These are phyloP conservation scores for barley (Hordeum vulgare) DNA, from an alignment of 176 grass and related monocot species.

Conservation along the genomic window DNA sequence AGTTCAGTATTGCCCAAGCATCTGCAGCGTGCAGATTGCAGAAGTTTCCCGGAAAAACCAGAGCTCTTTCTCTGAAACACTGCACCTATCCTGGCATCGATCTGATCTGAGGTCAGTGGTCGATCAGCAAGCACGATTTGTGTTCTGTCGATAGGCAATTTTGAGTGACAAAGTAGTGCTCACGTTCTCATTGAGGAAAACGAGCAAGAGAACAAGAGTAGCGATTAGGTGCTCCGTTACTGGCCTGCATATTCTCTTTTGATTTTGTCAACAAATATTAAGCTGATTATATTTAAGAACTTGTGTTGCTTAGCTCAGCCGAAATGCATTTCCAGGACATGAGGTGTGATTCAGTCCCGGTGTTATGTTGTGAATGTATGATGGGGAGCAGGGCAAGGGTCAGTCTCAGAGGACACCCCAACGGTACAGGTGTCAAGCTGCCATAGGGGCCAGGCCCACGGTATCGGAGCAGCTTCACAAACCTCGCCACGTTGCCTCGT, in stretches of 20 bases:
- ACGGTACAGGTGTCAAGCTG: neutral
- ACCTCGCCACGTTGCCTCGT: neutral
- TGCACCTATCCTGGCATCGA: neutral
- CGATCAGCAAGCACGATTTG: neutral
- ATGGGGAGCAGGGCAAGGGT: conserved; percentile 3
- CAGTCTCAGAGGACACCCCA: neutral
- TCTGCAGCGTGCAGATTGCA: neutral
- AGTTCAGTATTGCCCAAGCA: neutral
- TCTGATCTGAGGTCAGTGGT: neutral
- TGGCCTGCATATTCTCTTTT: neutral
- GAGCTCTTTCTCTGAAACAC: neutral
- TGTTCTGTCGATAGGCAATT: neutral
- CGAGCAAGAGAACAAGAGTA: neutral
- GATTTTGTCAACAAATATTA: neutral
- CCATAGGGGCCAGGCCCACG: neutral
- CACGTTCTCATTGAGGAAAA: neutral
- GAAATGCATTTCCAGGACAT: neutral
- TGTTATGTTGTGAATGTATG: neutral
- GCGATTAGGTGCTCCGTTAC: neutral
- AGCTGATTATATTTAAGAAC: neutral
- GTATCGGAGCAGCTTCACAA: neutral
- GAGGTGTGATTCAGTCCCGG: neutral
- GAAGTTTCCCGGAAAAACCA: conserved; percentile 7
- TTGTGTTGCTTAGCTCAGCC: neutral
- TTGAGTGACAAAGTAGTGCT: too few relatives aligned